Evolutionary conservation across 2,329 filamentous ascomycete species (phyloP), one percentile per base, ranked within the genome.

Genomic region (Hypoxylon sp.): DNA sequence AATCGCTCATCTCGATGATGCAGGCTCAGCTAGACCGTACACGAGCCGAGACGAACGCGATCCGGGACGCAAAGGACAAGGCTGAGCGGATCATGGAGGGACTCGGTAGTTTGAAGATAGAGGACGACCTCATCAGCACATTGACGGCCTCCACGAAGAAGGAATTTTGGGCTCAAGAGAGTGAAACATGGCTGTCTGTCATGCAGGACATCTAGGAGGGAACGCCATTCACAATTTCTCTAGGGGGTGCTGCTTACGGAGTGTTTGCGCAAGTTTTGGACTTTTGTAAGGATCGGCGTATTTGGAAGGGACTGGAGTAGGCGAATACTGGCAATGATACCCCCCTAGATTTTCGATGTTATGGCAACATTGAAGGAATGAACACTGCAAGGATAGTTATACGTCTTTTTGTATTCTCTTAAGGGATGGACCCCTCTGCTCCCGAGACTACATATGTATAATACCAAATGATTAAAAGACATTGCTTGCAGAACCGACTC

Each of bases 21-120:
- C 86, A 83, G 52, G 86, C 83, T 87, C 90, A 93, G 11, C 84
- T 87, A 67, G 94, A 94, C 19, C 91, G 84, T 35, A 86, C 81
- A 44, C 88, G 86, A 0, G 92, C 82, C 0, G 92, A 93, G 15
- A 92, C 86, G 0, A 97, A 83, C 0, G 87, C 93, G 91, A 97
- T 97, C 77, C 85, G 86, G 64, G 86, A 86, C 65, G 89, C 89
- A 75, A 89, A 89, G 57, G 89, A 91, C 72, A 92, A 91, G 80
- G 92, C 96, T 68, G 88, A 90, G 74, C 86, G 88, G 42, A 85
- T 95, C 62, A 85, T 98, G 67, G 88, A 89, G 64, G 91, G 90
- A 0, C 82, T 97, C 55, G 88, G 84, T 1, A 86, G 85, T 72
- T 76, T 88, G 67, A 83, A 83, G 54, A 74, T 80, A 3, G 73